phyloP scores from a whole-genome alignment of 1,139 yeast genomes.

The Kazachstania sp. region DNA sequence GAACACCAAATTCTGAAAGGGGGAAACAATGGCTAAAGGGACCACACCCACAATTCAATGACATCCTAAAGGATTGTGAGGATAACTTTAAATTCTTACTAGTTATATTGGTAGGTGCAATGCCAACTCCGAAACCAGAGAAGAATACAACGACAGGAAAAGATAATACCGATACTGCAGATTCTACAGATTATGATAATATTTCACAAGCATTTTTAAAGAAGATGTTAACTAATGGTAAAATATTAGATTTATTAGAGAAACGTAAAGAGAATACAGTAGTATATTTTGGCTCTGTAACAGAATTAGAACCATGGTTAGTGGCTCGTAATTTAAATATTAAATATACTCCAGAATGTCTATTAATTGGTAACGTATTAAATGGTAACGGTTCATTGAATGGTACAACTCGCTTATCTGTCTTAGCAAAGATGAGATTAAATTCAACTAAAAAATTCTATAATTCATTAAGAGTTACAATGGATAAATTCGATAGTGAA shows the following conservation, averaged over 20 bases:
- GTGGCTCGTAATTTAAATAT: conserved; percentile 27
- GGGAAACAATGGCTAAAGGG: conserved; percentile 3
- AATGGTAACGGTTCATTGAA: conserved; percentile 26
- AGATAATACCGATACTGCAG: not conserved
- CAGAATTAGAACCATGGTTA: conserved; percentile 31
- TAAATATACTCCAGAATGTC: conserved; percentile 29
- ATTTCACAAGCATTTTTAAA: conserved; percentile 24
- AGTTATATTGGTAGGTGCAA: conserved; percentile 28
- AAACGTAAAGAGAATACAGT: conserved; percentile 24
- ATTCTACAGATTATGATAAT: conserved; percentile 5
- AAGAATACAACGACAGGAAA: not conserved
- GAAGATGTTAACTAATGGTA: conserved; percentile 23
- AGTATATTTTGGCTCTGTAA: conserved; percentile 28
- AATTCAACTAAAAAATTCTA: conserved; percentile 26
- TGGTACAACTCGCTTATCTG: conserved; percentile 30
- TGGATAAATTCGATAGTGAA: conserved; percentile 32
- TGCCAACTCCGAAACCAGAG: conserved; percentile 1
- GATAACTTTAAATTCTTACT: conserved; percentile 29
- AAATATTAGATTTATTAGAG: conserved; percentile 20
- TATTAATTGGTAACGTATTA: conserved; percentile 34
- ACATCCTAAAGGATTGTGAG: conserved; percentile 25
- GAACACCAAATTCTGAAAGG: not conserved
- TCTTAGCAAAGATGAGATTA: conserved; percentile 26
- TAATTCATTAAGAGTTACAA: conserved; percentile 22
- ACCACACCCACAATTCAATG: conserved; percentile 23